Evolutionary conservation across 1,139 yeast species (phyloP), one percentile per base, ranked within the genome.

Genomic region (Pichia sp.): DNA sequence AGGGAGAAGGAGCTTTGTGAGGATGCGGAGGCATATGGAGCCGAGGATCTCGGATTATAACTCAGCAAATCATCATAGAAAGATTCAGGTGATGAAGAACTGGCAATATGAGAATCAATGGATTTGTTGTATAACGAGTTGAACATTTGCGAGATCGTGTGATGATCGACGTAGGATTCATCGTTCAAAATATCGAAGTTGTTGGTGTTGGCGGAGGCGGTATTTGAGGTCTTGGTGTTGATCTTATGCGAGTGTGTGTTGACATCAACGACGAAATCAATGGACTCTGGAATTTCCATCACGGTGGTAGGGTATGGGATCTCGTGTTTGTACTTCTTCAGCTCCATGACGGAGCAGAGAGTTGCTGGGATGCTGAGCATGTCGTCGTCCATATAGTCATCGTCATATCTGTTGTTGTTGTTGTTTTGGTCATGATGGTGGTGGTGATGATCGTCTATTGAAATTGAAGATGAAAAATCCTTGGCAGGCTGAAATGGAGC

Each of bases 31-130:
- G n/a, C n/a, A 11, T 10, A 8, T 20, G 27, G 8, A 50, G 51
- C 20, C 50, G 12, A 20, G 2, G 43, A 34, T 35, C 51, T 45
- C 10, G 56, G 46, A n/a, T 31, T 41, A 15, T 53, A 46, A 6
- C 47, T 38, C 11, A 53, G 41, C 17, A 71, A 71, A 5, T 65
- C 62, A 44, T 62, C 61, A 18, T 58, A 57, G 15, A 59, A 36
- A 6, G 45, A 34, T 2, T 38, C 44, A 8, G 40, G 34, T 11
- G 51, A 32, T n/a, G 41, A 32, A 2, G 46, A 35, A 12, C 24
- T 33, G 4, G 40, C 32, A 11, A 58, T 42, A 39, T 52, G 49
- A 15, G 17, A 11, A 34, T 34, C 37, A 12, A 21, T 20, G n/a
- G 39, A 30, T 20, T 34, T 36, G 11, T 33, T 20, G 39, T 54